Evolutionary conservation across 2,329 filamentous ascomycete genomes (phyloP), one percentile per base, ranked within the genome.

Genomic region (Cadophora malorum): DNA sequence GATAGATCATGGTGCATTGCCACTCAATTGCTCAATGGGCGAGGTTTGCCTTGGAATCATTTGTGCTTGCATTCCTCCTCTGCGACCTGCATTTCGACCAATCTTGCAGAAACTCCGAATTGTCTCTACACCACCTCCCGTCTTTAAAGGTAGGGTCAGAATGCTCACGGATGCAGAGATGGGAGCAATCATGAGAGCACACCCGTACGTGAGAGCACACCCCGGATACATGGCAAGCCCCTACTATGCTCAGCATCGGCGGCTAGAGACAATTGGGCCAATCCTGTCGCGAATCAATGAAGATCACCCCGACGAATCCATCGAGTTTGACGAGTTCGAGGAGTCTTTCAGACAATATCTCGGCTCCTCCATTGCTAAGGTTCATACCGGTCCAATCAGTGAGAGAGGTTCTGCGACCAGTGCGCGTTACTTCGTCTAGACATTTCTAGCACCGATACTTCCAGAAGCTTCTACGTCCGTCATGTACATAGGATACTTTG

Each of bases 21-120:
- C 64, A n/a, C 49, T 68, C 19, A 65, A 67, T 35, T 67, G 60
- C 50, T 68, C 64, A 8, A 61, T 68, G 21, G 58, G 31, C 8
- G 66, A 70, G 63, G 50, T 70, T 21, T 52, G 56, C 21, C 59
- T 64, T 56, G 66, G 60, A 28, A 69, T 71, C 9, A 23, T 69
- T n/a, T 71, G 67, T 62, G 65, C 67, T 58, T 64, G 63, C 38
- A 58, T 64, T 64, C 63, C 63, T 31, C 63, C 63, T 47, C 28
- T 64, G 35, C 63, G 63, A 58, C 63, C 63, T 31, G 52, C 63
- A 8, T 21, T 64, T 5, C 35, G 35, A 47, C 52, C 35, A n/a
- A 45, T 64, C 35, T 9, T 64, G 23, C 35, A 49, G 23, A 47
- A 25, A n/a, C 23, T 64, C 28, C 63, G 38, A 58, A 16, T 28